A percentile compares a stretch with the other conserved stretches of the same genome.
Conservation (phyloP, 2,329 filamentous ascomycete species). For the Aspergillus fijiensis region DNA sequence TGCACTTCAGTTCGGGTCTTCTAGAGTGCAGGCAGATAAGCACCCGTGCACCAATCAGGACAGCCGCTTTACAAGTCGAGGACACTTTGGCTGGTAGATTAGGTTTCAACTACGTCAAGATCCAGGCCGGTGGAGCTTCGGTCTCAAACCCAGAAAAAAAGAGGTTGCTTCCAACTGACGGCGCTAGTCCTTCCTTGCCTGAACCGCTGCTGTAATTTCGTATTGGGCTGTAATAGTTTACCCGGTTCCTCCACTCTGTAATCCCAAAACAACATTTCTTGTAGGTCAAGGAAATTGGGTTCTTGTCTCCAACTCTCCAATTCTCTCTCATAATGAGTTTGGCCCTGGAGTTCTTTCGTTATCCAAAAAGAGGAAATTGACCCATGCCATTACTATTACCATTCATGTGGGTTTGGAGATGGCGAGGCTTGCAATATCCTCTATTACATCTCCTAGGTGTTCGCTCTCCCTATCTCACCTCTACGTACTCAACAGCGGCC, state of each 20-base stretch:
- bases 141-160: slow-evolving; percentile 15
- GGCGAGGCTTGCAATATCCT: too few species aligned
- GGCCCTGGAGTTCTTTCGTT: not conserved
- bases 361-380: not conserved
- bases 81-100: slow-evolving; percentile 30
- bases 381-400: not conserved
- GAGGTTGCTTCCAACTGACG: slow-evolving; percentile 13
- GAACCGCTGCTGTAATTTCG: slow-evolving; percentile 2
- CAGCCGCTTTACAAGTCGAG: slow-evolving; percentile 25
- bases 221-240: slow-evolving; percentile 14
- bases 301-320: not conserved
- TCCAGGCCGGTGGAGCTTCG: slow-evolving; percentile 25
- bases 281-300: not conserved
- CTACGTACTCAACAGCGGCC: too few species aligned
- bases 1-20: slow-evolving; percentile 10
- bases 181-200: slow-evolving; percentile 15
- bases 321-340: not conserved
- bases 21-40: slow-evolving; percentile 31
- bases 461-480: too few species aligned
- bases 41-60: slow-evolving; percentile 31
- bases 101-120: slow-evolving; percentile 41
- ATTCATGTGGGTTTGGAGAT: too few species aligned
- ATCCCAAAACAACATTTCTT: not conserved
- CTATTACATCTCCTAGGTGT: too few species aligned
- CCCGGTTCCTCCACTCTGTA: slow-evolving; percentile 3